A percentile compares a stretch with the other conserved stretches of the same genome.
These are phyloP conservation scores for Chytriomyces sp. DNA, from an alignment of 192 early-diverging fungal species.

Conservation along the genomic window DNA sequence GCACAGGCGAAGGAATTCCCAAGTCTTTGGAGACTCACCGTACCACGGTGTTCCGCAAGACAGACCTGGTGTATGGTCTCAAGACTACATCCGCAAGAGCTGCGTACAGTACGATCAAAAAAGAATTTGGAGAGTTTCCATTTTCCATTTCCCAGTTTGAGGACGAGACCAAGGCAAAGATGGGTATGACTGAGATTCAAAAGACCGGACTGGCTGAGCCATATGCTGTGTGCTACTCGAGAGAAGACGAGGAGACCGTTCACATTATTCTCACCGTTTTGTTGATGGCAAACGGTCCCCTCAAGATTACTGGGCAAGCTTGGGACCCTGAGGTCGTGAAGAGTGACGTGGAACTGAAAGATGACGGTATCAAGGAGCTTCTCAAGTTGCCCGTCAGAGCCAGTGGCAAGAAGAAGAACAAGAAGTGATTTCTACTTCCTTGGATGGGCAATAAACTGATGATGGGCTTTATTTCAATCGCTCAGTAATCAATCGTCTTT, in stretches of 20 bases:
- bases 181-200: conserved; percentile 89
- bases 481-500: conserved; percentile 25
- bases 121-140: conserved; percentile 82
- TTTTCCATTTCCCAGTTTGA: conserved; percentile 84
- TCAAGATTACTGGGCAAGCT: conserved; percentile 77
- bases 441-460: not conserved
- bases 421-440: no score
- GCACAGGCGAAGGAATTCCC: conserved; percentile 84
- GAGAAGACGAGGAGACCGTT: conserved; percentile 76
- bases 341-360: conserved; percentile 83
- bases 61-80: conserved; percentile 74
- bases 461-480: no score
- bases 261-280: conserved; percentile 93
- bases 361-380: conserved; percentile 76
- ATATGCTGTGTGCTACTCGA: conserved; percentile 84
- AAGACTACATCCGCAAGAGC: conserved; percentile 85
- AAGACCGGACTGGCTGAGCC: conserved; percentile 80
- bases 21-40: conserved; percentile 63
- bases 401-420: conserved; percentile 53
- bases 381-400: conserved; percentile 50
- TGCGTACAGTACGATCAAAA: conserved; percentile 72
- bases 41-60: conserved; percentile 88
- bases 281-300: conserved; percentile 83
- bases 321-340: conserved; percentile 78
- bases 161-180: conserved; percentile 88